Conservation (phyloP, 163 green algal species). For the Scenedesmus sp. region DNA sequence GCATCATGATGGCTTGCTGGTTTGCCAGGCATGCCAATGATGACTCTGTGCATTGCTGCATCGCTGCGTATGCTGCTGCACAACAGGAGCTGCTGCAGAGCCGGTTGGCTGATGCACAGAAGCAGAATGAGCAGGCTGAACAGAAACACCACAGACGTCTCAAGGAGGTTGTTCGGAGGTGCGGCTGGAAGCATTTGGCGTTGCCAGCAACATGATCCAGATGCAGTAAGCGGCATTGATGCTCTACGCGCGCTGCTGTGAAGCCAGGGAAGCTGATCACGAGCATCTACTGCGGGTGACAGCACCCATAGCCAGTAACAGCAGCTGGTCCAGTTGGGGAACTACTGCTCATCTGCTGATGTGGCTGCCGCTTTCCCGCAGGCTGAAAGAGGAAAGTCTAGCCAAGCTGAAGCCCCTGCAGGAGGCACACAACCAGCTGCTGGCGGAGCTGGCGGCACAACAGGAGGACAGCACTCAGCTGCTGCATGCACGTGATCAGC, state of each 20-base stretch:
- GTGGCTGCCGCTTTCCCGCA: constrained; percentile 7
- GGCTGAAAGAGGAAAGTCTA: constrained; percentile 33
- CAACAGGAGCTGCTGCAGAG: constrained; percentile 10
- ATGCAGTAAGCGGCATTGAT: neutral
- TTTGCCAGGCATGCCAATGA: neutral
- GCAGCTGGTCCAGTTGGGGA: neutral
- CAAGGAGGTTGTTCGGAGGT: constrained; percentile 53
- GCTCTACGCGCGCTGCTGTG: neutral
- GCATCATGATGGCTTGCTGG: neutral
- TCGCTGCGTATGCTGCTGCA: neutral
- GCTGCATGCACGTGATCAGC: neutral
- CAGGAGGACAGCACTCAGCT: constrained; percentile 20
- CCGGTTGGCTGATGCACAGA: neutral
- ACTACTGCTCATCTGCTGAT: neutral
- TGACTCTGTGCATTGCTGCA: neutral
- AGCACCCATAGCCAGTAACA: neutral
- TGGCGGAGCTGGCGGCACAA: constrained; percentile 26
- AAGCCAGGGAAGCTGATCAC: neutral
- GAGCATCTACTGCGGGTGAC: neutral
- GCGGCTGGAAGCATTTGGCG: neutral
- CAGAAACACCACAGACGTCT: constrained; percentile 26
- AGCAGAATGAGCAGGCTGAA: constrained; percentile 25
- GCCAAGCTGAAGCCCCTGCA: constrained; percentile 50
- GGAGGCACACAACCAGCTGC: constrained; percentile 43
- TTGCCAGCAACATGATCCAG: neutral